These are phyloP conservation scores for Ascoidea tarda DNA, from an alignment of 805 yeast species.

Conservation along the genomic window DNA sequence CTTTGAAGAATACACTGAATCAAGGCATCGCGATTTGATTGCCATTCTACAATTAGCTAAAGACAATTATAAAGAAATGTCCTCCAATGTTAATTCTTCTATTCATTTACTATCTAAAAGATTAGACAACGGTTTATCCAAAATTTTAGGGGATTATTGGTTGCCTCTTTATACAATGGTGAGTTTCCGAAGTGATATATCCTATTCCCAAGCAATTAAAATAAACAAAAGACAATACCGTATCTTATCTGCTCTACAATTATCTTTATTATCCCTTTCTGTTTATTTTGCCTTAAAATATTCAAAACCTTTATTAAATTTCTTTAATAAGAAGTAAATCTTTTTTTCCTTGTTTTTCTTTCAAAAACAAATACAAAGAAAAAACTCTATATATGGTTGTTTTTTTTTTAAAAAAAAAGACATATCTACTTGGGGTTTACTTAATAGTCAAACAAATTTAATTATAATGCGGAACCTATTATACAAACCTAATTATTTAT, in stretches of 20 bases:
- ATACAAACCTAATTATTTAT: too few relatives aligned
- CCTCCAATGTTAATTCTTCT: conserved; percentile 56
- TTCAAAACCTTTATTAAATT: not conserved
- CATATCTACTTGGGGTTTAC: too few relatives aligned
- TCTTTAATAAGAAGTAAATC: too few relatives aligned
- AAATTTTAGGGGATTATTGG: conserved; percentile 49
- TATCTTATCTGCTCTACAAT: conserved; percentile 21
- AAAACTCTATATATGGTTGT: too few relatives aligned
- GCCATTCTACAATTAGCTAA: conserved; percentile 71
- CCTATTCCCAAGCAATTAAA: conserved; percentile 54
- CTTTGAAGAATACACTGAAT: conserved; percentile 37
- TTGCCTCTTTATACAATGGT: conserved; percentile 87
- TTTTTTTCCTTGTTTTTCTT: too few relatives aligned
- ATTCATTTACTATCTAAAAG: conserved; percentile 50
- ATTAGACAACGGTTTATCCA: conserved; percentile 53
- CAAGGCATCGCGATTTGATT: conserved; percentile 50
- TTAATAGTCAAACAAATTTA: too few relatives aligned
- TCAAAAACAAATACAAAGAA: too few relatives aligned
- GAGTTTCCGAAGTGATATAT: conserved; percentile 72
- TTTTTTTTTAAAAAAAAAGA: too few relatives aligned
- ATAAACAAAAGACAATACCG: conserved; percentile 38
- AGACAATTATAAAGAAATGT: conserved; percentile 78
- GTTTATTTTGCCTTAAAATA: too few relatives aligned
- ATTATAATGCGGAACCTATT: too few relatives aligned
- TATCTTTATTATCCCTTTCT: not conserved